phyloP scores from a whole-genome alignment of 805 yeast species.

The Wickerhamiella allomyrinae region DNA sequence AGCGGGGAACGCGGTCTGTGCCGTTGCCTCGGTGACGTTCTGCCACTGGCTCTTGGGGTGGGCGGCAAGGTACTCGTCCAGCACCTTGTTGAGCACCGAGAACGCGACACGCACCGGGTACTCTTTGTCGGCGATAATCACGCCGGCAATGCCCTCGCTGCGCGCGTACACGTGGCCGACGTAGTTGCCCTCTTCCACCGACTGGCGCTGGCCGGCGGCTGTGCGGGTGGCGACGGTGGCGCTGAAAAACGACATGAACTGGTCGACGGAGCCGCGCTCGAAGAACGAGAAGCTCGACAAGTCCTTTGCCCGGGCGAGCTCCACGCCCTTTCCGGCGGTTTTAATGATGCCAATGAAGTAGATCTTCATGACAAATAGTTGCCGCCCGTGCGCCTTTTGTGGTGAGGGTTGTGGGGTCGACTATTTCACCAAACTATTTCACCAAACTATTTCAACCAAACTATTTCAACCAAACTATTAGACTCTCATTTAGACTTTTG shows the following conservation, averaged over 20 bases:
- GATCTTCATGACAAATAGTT: slow-evolving; percentile 52
- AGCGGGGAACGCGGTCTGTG: slow-evolving; percentile 39
- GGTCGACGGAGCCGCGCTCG: slow-evolving; percentile 68
- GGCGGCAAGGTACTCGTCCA: slow-evolving; percentile 77
- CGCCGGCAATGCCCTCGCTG: slow-evolving; percentile 82
- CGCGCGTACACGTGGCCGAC: slow-evolving; percentile 86
- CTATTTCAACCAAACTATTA: too few relatives aligned
- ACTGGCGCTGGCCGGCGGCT: slow-evolving; percentile 76
- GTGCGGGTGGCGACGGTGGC: slow-evolving; percentile 87
- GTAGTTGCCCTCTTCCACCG: slow-evolving; percentile 83
- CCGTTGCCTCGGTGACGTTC: slow-evolving; percentile 27
- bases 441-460: too few relatives aligned
- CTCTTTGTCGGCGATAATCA: slow-evolving; percentile 82
- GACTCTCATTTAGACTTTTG: too few relatives aligned
- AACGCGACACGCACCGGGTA: slow-evolving; percentile 96
- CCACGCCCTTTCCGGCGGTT: slow-evolving; percentile 50
- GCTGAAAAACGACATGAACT: slow-evolving; percentile 89
- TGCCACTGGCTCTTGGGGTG: slow-evolving; percentile 57
- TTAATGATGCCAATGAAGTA: slow-evolving; percentile 81
- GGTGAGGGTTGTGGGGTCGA: background rate
- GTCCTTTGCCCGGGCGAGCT: slow-evolving; percentile 68
- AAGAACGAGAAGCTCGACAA: slow-evolving; percentile 78
- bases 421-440: too few relatives aligned
- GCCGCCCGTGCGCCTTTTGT: background rate
- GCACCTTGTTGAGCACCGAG: slow-evolving; percentile 74